Evolutionary conservation across 2,329 filamentous ascomycete species (phyloP), one percentile per base, ranked within the genome.

Genomic region (Hymenoscyphus repandus): DNA sequence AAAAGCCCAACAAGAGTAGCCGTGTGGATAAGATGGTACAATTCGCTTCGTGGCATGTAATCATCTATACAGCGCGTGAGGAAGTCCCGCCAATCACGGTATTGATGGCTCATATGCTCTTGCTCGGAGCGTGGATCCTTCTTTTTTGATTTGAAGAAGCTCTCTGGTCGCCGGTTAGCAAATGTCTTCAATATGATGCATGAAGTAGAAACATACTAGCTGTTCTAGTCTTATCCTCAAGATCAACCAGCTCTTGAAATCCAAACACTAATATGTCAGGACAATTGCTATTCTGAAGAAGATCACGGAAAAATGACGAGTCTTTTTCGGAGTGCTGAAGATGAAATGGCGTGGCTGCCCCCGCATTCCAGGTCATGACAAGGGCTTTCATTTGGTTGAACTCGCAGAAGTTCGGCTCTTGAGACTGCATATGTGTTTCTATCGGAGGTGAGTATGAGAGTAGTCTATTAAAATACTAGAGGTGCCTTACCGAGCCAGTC

Each of bases 191-290:
- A 20, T 15, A 38, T 1, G 9, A 15, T 31, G 7, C 46, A 36
- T 22, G 13, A 30, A 40, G 32, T 32, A 46, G 52, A 22, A 34
- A 75, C 78, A 64, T 69, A 82, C 83, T 96, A n/a, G 93, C 93
- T 18, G 92, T 97, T 45, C 95, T 87, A 59, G 91, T 95, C 72
- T 97, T 97, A 71, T 99, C 89, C 68, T 99, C 93, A 6, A 99
- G 75, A 64, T 99, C 93, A 3, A 99, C 93, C n/a, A 99, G 77
- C 69, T 99, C 93, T 68, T 99, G 93, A 68, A 99, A 99, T 1
- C 91, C 92, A 73, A 99, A 99, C 1, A 97, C 81, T 2, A 97
- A 72, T 45, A 99, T 90, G 60, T 97, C 93, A 0, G 93, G 90
- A 6, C 86, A 83, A 36, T 85, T 79, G 55, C 86, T 84, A n/a